Base-by-base conservation (phyloP, 257 asterid species). In the Paraleonurus japonicus region DNA sequence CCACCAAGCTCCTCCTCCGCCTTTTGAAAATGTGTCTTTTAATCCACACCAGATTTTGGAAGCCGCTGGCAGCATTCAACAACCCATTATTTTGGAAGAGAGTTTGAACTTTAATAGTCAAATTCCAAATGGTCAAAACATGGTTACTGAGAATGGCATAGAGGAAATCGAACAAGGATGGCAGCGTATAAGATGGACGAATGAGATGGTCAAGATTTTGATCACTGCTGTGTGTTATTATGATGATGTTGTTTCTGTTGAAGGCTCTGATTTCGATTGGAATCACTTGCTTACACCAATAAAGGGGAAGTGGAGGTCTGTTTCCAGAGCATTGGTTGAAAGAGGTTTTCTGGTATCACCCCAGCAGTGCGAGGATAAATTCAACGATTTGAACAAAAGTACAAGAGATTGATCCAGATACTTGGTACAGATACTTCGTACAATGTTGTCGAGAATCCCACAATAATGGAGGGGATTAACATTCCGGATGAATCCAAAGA, bases 361-460 rank as follows among this genome's bases (percentile, higher is more conserved):
- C 37, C 93, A 85, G 61, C 96, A 87, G 61, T 86, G 90, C 65
- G 89, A 85, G 78, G 92, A 86, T 61, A 88, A 88, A 28, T 83
- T 85, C 76, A 83, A 86, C 35, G 87, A 78, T 62, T 72, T 89
- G 61, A 85, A 78, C 72, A 81, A 83, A 87, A 80, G 79, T 85
- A 70, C 72, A 80, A 73, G 79, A 77, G 85, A 48, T 45, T 89
- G 75, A 81, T 71, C 24, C 83, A 72, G 3, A 51, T 83, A 8
- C 84, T 87, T 0, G 91, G 91, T 17, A 81, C 39, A 12, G 65
- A 60, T 7, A 60, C 6, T 37, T 71, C 84, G 7, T 67, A 62
- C 48, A 23, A 72, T 28, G 82, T 85, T 19, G 78, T 85, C 1
- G 80, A 79, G 66, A 79, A 87, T 35, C 86, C 89, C 0, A 61